Evolutionary conservation across 2,329 filamentous ascomycete genomes (phyloP).

Genomic region (Hypoxylon rubiginosum): DNA sequence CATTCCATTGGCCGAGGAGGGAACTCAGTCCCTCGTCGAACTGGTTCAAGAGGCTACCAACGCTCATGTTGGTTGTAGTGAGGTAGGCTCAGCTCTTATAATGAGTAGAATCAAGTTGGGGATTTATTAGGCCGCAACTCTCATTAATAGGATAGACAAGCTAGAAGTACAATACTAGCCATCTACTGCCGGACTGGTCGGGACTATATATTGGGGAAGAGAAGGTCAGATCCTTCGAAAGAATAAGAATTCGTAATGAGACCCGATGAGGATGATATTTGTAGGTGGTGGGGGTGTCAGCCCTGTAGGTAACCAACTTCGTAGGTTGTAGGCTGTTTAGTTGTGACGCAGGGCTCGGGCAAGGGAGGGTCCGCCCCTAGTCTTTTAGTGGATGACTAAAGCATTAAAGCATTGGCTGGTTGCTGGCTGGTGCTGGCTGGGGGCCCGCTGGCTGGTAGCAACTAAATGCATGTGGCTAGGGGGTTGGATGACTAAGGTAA

Average conservation of each 20-base stretch:
- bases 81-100: not conserved
- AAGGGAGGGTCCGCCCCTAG: slow-evolving; percentile 23
- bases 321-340: not conserved
- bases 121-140: not conserved
- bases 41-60: slow-evolving; percentile 71
- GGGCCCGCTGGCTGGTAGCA: not conserved
- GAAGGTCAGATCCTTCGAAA: slow-evolving; percentile 13
- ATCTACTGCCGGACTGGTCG: slow-evolving; percentile 18
- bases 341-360: slow-evolving; percentile 32
- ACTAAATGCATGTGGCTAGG: slow-evolving; percentile 11
- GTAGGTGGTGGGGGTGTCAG: slow-evolving; percentile 25
- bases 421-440: no score
- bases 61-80: slow-evolving; percentile 47
- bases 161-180: slow-evolving; percentile 7
- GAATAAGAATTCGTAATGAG: slow-evolving; percentile 23
- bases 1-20: slow-evolving; percentile 84
- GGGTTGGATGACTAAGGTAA: slow-evolving; percentile 27
- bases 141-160: slow-evolving; percentile 8
- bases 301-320: slow-evolving; percentile 5
- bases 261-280: slow-evolving; percentile 24
- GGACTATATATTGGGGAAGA: slow-evolving; percentile 10
- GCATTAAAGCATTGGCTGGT: slow-evolving; percentile 12
- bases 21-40: slow-evolving; percentile 79
- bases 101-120: slow-evolving; percentile 11
- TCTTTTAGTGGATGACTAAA: slow-evolving; percentile 14